Percentiles rank a stretch among this genome's conserved stretches.
phyloP scores from a whole-genome alignment of 192 early-diverging fungal genomes.

The Funneliformis mosseae region DNA sequence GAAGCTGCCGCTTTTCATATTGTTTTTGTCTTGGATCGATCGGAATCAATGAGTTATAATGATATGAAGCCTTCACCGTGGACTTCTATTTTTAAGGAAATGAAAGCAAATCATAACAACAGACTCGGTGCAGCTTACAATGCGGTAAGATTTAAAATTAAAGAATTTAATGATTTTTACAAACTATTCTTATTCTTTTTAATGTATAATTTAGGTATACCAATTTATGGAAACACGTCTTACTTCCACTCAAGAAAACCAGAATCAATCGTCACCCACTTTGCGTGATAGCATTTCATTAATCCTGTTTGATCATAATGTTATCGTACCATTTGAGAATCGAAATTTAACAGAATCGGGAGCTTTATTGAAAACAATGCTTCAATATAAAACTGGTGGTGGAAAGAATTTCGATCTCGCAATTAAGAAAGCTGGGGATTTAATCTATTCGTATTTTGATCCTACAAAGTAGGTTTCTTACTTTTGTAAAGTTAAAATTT shows the following conservation, averaged over 20 bases:
- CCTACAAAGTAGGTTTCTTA: conserved; percentile 19
- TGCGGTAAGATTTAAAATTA: neutral
- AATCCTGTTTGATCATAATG: conserved; percentile 19
- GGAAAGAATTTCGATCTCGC: conserved; percentile 23
- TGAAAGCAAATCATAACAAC: conserved; percentile 29
- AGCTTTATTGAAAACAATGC: conserved; percentile 11
- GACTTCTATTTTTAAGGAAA: neutral
- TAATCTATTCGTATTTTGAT: conserved; percentile 21
- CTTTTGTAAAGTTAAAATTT: neutral
- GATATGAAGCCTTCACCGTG: conserved; percentile 13
- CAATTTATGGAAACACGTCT: conserved; percentile 26
- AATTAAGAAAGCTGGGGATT: conserved; percentile 17
- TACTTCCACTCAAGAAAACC: neutral
- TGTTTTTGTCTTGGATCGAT: conserved; percentile 35
- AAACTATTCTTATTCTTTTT: too few relatives aligned
- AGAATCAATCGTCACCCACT: neutral
- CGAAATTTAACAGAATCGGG: neutral
- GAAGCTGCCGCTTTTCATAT: conserved; percentile 25
- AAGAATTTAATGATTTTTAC: neutral
- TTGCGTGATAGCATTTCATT: conserved; percentile 26
- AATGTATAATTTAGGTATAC: neutral
- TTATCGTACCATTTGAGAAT: conserved; percentile 14
- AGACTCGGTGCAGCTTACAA: conserved; percentile 32
- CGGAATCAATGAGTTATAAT: conserved; percentile 22
- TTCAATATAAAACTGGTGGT: conserved; percentile 18